Percentiles rank a stretch among this genome's conserved stretches.
Conservation (phyloP, 2,329 filamentous ascomycete species). For the Fusarium nematophilum region DNA sequence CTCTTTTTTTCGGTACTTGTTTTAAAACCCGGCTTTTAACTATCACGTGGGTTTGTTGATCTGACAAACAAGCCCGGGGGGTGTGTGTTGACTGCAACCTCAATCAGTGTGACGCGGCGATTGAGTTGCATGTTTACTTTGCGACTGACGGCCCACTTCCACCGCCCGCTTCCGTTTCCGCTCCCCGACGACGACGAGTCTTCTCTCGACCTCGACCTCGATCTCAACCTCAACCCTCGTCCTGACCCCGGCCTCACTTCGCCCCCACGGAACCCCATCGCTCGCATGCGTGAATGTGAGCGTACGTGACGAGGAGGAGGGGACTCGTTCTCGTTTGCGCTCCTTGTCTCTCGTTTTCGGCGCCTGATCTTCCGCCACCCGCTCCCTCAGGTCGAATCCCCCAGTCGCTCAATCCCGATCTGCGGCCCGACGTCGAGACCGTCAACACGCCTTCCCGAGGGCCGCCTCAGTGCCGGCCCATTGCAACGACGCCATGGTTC, state of each 20-base stretch:
- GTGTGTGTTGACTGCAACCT: conserved; percentile 19
- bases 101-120: conserved; percentile 35
- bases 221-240: conserved; percentile 11
- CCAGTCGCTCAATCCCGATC: conserved; percentile 33
- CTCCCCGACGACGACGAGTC: conserved; percentile 7
- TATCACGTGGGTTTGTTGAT: conserved; percentile 32
- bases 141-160: conserved; percentile 36
- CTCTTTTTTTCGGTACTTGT: neutral
- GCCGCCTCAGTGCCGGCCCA: conserved; percentile 34
- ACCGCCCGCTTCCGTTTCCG: conserved; percentile 30
- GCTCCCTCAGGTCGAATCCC: conserved; percentile 4
- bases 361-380: neutral
- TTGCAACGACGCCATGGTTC: conserved; percentile 75
- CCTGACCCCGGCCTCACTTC: conserved; percentile 21
- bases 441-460: conserved; percentile 28
- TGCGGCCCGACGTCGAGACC: conserved; percentile 43
- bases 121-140: conserved; percentile 41
- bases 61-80: neutral
- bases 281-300: conserved; percentile 33
- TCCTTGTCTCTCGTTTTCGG: too few relatives aligned
- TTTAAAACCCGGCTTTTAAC: too few relatives aligned
- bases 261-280: conserved; percentile 21
- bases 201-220: neutral
- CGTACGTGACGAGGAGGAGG: conserved; percentile 38
- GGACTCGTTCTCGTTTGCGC: conserved; percentile 32